phyloP scores from a whole-genome alignment of 768 basidiomycete species.

The Suillus alpinus region DNA sequence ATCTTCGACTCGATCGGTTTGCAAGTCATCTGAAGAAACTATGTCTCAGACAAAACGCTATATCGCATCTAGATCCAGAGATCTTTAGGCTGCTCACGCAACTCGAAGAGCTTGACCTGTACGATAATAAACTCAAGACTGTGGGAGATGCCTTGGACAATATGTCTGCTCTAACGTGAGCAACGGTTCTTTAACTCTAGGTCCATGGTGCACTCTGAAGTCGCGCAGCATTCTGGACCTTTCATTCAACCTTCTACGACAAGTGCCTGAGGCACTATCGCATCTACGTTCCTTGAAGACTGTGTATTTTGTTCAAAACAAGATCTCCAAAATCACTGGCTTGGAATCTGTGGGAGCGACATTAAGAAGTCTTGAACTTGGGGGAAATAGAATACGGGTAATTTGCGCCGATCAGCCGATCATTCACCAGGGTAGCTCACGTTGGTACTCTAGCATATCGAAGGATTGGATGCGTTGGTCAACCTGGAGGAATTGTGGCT shows the following conservation, averaged over 20 bases:
- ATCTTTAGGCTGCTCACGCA: conserved; percentile 63
- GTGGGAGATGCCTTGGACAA: conserved; percentile 65
- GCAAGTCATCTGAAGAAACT: conserved; percentile 63
- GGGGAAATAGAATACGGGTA: conserved; percentile 90
- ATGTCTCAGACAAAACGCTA: conserved; percentile 84
- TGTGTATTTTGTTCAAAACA: conserved; percentile 95
- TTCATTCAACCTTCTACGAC: conserved; percentile 88
- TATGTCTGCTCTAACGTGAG: conserved; percentile 56
- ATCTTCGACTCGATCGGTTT: conserved; percentile 74
- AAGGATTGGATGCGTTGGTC: conserved; percentile 74
- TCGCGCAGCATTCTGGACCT: conserved; percentile 73
- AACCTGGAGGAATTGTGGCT: conserved; percentile 93
- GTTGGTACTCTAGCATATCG: conserved; percentile 64
- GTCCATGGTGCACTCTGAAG: conserved; percentile 2
- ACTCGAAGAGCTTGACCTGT: conserved; percentile 89
- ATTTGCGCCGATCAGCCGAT: conserved; percentile 24
- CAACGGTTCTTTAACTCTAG: conserved; percentile 3
- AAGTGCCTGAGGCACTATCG: conserved; percentile 61
- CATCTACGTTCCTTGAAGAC: conserved; percentile 63
- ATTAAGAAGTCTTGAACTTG: conserved; percentile 84
- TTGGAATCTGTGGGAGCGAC: conserved; percentile 53
- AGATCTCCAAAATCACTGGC: conserved; percentile 75
- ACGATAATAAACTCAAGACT: conserved; percentile 90
- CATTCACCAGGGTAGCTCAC: conserved; percentile 1
- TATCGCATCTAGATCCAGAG: conserved; percentile 68